Conservation (phyloP, 768 basidiomycete genomes). For the Rubroboletus satanas region DNA sequence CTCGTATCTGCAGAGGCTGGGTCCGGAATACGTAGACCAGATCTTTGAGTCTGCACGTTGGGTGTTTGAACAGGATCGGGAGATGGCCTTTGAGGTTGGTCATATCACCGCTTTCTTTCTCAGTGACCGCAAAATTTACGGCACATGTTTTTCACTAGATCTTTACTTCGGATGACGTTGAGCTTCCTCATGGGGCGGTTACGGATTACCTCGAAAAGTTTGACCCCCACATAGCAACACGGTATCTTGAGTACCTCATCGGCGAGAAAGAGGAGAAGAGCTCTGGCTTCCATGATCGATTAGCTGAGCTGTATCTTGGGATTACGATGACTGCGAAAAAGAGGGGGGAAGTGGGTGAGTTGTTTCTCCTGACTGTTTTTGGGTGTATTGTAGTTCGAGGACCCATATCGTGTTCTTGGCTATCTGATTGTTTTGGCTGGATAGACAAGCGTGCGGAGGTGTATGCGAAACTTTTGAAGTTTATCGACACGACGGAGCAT, state of each 20-base stretch:
- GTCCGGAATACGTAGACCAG: constrained; percentile 73
- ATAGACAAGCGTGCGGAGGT: constrained; percentile 47
- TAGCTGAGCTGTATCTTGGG: constrained; percentile 82
- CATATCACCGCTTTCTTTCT: not conserved
- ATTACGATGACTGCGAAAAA: constrained; percentile 60
- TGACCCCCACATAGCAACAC: constrained; percentile 61
- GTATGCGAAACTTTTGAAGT: constrained; percentile 71
- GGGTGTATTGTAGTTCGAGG: not conserved
- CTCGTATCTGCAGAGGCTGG: constrained; percentile 86
- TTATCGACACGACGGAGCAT: constrained; percentile 65
- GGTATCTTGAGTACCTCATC: constrained; percentile 85
- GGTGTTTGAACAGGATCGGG: constrained; percentile 73
- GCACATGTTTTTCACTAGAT: constrained; percentile 48
- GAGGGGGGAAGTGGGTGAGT: constrained; percentile 54
- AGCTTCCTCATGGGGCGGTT: constrained; percentile 75
- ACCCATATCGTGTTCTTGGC: not conserved
- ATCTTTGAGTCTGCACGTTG: constrained; percentile 81
- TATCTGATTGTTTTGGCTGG: not conserved
- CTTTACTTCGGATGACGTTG: constrained; percentile 92
- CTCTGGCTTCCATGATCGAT: constrained; percentile 76
- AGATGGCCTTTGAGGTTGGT: constrained; percentile 72
- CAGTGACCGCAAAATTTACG: not conserved
- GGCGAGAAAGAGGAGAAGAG: constrained; percentile 65
- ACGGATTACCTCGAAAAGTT: constrained; percentile 75
- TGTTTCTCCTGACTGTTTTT: not conserved